Evolutionary conservation across 2,329 filamentous ascomycete species (phyloP).

Genomic region (Hypoxylon sp.): DNA sequence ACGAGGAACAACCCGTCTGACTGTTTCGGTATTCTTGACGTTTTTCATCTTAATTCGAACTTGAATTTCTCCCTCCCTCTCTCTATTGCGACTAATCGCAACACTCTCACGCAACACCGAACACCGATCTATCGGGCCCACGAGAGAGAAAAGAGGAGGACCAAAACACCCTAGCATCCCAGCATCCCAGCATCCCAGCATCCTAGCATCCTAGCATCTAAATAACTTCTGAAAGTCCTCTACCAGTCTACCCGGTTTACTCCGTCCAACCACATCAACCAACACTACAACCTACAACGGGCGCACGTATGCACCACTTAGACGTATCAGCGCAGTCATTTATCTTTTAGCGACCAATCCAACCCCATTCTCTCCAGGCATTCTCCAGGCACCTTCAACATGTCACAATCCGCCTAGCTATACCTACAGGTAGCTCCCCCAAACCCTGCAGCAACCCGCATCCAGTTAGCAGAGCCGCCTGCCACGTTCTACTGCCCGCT

Average conservation of each 20-base stretch:
- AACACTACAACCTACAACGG: conserved; percentile 1
- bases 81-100: conserved; percentile 20
- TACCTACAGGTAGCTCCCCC: conserved; percentile 12
- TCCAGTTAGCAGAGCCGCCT: conserved; percentile 47
- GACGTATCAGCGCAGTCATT: conserved; percentile 22
- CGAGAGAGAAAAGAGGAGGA: too few relatives aligned
- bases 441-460: conserved; percentile 44
- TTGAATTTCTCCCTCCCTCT: not conserved
- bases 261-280: conserved; percentile 16
- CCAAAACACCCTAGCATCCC: too few relatives aligned
- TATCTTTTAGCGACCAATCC: conserved; percentile 2
- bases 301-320: conserved; percentile 3
- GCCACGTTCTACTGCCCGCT: conserved; percentile 31
- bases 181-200: too few relatives aligned
- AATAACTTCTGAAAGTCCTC: too few relatives aligned
- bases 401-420: conserved; percentile 42
- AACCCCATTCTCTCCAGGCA: conserved; percentile 2
- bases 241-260: conserved; percentile 14
- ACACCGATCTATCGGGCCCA: conserved; percentile 21
- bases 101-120: conserved; percentile 4
- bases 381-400: conserved; percentile 31
- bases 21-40: conserved; percentile 18
- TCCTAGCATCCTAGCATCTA: too few relatives aligned
- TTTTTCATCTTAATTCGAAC: not conserved
- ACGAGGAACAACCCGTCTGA: conserved; percentile 45